phyloP scores from a whole-genome alignment of 805 yeast species.

The Naumovozyma dairenensis region DNA sequence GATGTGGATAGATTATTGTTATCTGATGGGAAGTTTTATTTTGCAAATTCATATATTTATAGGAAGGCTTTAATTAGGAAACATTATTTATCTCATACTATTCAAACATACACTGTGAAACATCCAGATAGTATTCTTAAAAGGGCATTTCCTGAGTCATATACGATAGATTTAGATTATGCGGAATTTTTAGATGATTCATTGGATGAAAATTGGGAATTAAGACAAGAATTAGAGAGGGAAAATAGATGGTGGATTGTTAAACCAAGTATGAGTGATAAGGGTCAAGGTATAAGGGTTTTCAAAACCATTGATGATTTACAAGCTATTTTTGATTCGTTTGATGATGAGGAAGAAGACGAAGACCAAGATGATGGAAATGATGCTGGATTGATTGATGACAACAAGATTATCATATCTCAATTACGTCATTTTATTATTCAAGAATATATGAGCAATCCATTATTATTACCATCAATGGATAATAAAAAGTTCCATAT shows the following conservation, averaged over 20 bases:
- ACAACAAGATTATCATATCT: conserved; percentile 68
- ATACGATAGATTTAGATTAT: conserved; percentile 78
- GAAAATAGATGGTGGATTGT: conserved; percentile 70
- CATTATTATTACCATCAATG: conserved; percentile 55
- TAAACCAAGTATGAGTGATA: conserved; percentile 95
- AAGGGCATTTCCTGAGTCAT: conserved; percentile 62
- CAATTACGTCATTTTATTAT: conserved; percentile 86
- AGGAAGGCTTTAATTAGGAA: conserved; percentile 87
- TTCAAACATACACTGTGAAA: conserved; percentile 65
- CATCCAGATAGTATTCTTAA: conserved; percentile 56
- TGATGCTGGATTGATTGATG: conserved; percentile 26
- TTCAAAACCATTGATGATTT: conserved; percentile 71
- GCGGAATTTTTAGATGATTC: conserved; percentile 95
- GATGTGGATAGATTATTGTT: conserved; percentile 54
- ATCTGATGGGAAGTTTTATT: conserved; percentile 33
- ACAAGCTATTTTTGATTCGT: conserved; percentile 74
- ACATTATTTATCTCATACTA: conserved; percentile 77
- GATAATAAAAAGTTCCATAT: conserved; percentile 76
- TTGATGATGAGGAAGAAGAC: conserved; percentile 63
- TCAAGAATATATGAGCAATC: conserved; percentile 66
- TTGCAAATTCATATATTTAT: conserved; percentile 72
- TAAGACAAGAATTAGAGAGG: conserved; percentile 63
- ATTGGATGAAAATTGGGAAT: conserved; percentile 83
- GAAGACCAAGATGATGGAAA: conserved; percentile 47
- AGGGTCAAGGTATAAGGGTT: conserved; percentile 89